A percentile compares a stretch with the other conserved stretches of the same genome.
Evolutionary conservation across 352 stramenopile genomes (phyloP).

Genomic region (Phytopythium mirpurense): DNA sequence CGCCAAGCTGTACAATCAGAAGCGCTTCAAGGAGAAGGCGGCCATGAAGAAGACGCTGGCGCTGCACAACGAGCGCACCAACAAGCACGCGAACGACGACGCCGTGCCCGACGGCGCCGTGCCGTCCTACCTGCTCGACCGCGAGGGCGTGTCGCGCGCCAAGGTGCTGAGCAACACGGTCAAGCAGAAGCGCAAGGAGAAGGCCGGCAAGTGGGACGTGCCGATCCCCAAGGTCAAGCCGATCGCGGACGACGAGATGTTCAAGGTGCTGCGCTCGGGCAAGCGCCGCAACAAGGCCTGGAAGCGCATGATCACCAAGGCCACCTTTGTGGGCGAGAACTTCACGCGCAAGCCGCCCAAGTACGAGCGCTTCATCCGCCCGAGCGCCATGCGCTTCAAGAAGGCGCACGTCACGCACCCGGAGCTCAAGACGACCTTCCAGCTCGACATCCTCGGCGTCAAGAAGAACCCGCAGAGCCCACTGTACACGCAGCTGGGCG

Average conservation of each 20-base stretch:
- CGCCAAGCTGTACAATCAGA: conserved; percentile 99
- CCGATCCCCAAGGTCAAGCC: conserved; percentile 98
- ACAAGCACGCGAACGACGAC: conserved; percentile 99
- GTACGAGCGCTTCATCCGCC: conserved; percentile 99
- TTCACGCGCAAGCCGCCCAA: conserved; percentile 99
- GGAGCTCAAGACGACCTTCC: conserved; percentile 99
- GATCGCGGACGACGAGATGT: conserved; percentile 99
- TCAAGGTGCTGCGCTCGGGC: conserved; percentile 97
- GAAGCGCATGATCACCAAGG: conserved; percentile 90
- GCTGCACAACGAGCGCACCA: conserved; percentile 98
- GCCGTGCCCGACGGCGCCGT: conserved; percentile 95
- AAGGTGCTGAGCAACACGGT: conserved; percentile 99
- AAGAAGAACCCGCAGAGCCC: conserved; percentile 99
- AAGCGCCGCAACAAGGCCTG: conserved; percentile 94
- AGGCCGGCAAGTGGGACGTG: conserved; percentile 99
- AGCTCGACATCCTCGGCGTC: conserved; percentile 98
- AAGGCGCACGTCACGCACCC: conserved; percentile 99
- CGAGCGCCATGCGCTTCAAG: conserved; percentile 98
- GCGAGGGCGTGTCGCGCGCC: conserved; percentile 96
- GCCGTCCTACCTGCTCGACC: conserved; percentile 98
- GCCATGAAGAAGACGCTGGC: conserved; percentile 99
- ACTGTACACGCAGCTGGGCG: conserved; percentile 97
- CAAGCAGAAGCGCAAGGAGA: conserved; percentile 99
- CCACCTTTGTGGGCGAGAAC: conserved; percentile 99
- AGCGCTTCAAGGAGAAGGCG: conserved; percentile 99